phyloP scores from a whole-genome alignment of 2,329 filamentous ascomycete genomes.

The Xylaria sp. region DNA sequence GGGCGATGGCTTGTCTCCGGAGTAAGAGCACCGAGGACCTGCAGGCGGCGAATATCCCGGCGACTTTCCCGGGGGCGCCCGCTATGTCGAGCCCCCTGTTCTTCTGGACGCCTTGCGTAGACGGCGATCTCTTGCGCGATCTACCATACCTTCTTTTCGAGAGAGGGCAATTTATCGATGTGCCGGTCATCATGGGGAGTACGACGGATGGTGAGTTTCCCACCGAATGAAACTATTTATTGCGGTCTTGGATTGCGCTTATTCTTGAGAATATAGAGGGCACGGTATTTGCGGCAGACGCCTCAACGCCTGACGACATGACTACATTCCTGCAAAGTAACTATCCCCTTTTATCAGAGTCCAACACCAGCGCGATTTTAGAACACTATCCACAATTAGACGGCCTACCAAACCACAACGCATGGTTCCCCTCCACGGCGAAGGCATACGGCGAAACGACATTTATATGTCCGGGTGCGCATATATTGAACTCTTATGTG shows the following conservation, averaged over 20 bases:
- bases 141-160: conserved; percentile 56
- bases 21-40: conserved; percentile 50
- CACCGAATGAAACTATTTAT: background rate
- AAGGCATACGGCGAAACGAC: conserved; percentile 59
- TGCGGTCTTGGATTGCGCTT: background rate
- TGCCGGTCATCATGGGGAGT: conserved; percentile 60
- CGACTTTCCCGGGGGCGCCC: conserved; percentile 54
- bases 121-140: conserved; percentile 59
- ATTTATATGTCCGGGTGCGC: conserved; percentile 47
- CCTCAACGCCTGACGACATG: conserved; percentile 51
- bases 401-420: conserved; percentile 52
- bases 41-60: conserved; percentile 56
- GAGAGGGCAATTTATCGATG: conserved; percentile 55
- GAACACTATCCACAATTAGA: conserved; percentile 54
- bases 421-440: conserved; percentile 54
- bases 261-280: conserved; percentile 55
- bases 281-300: conserved; percentile 57
- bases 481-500: conserved; percentile 53
- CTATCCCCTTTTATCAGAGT: conserved; percentile 56
- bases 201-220: conserved; percentile 54
- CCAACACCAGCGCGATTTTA: conserved; percentile 53
- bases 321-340: conserved; percentile 58
- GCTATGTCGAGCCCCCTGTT: conserved; percentile 54
- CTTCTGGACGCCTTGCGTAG: conserved; percentile 64
- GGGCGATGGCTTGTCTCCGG: conserved; percentile 58